Evolutionary conservation across 2,329 filamentous ascomycete species (phyloP), one percentile per base, ranked within the genome.

Genomic region (Arthroderma sp.): DNA sequence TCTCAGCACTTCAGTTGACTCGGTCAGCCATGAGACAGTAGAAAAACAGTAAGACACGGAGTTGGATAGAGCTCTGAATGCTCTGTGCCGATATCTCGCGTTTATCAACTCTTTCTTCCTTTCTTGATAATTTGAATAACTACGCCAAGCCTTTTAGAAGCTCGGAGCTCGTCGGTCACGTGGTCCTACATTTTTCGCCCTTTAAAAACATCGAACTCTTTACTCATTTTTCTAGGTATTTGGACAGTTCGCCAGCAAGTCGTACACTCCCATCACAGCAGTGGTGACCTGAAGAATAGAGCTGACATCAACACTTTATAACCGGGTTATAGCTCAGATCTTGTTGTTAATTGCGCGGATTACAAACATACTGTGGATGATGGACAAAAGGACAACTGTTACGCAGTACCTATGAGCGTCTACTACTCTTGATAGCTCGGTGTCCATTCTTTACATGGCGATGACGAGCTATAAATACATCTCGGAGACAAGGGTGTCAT

Each of bases 61-160:
- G 41, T 23, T 15, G 19, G 41, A 9, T 15, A 47, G 41, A 47
- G 41, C 41, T 47, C 21, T 28, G 13, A 21, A n/a, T 47, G 41
- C 41, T 47, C 41, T 28, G 6, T 11, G 9, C 2, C 11, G 19
- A 25, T 15, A 15, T 23, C 41, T 47, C 41, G 41, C 41, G 41
- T 47, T 47, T 47, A 47, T 47, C 41, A 47, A 47, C 41, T 47
- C 23, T 21, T 19, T 23, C 41, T 47, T 44, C 17, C 38, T 39
- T 39, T 41, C 56, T 58, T 56, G 53, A 53, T 33, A 49, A 57
- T 43, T 49, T 52, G 53, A 54, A 54, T 55, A 52, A 39, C 41
- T 19, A 39, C 33, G 31, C 53, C 54, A 56, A 56, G 54, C 23
- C 39, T 44, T 51, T 58, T 28, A 7, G 49, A 43, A 43, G 39